A percentile compares a stretch with the other conserved stretches of the same genome.
These are phyloP conservation scores for Sugiyamaella japonica DNA, from an alignment of 1,139 yeast species.

Conservation along the genomic window DNA sequence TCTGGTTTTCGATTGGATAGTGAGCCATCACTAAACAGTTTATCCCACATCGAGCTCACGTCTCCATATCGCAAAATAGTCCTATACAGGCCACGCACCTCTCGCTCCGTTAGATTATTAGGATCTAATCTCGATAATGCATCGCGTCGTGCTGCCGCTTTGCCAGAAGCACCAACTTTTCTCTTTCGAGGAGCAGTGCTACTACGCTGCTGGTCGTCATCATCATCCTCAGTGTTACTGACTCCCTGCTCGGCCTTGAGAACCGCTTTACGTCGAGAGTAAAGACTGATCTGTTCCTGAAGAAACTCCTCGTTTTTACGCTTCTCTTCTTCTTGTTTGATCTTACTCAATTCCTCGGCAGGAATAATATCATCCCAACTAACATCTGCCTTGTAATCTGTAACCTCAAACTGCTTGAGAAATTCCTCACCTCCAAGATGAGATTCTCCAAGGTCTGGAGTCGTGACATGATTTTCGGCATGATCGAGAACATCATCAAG, in stretches of 20 bases:
- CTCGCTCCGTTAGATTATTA: slow-evolving; percentile 75
- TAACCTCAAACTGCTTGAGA: slow-evolving; percentile 94
- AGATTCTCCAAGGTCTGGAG: slow-evolving; percentile 95
- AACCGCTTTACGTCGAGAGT: slow-evolving; percentile 71
- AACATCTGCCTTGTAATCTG: slow-evolving; percentile 97
- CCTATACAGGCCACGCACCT: slow-evolving; percentile 81
- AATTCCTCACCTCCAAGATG: slow-evolving; percentile 98
- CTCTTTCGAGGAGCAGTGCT: slow-evolving; percentile 28
- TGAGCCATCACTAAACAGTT: slow-evolving; percentile 85
- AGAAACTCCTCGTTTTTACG: slow-evolving; percentile 82
- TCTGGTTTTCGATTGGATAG: slow-evolving; percentile 83
- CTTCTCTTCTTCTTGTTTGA: slow-evolving; percentile 89
- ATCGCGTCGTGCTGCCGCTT: slow-evolving; percentile 23
- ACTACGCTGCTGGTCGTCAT: slow-evolving; percentile 39
- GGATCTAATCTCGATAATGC: slow-evolving; percentile 46
- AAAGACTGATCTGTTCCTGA: slow-evolving; percentile 87
- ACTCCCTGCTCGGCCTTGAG: slow-evolving; percentile 49
- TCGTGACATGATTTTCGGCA: slow-evolving; percentile 96
- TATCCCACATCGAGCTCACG: slow-evolving; percentile 72
- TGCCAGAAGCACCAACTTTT: slow-evolving; percentile 28
- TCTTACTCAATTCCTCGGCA: slow-evolving; percentile 81
- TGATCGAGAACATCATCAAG: slow-evolving; percentile 94
- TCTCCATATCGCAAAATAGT: slow-evolving; percentile 84
- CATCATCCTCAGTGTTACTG: slow-evolving; percentile 40
- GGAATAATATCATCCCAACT: slow-evolving; percentile 99